Evolutionary conservation across 306 rosid species (phyloP), one percentile per base, ranked within the genome.

Genomic region (Trifolium fragiferum): DNA sequence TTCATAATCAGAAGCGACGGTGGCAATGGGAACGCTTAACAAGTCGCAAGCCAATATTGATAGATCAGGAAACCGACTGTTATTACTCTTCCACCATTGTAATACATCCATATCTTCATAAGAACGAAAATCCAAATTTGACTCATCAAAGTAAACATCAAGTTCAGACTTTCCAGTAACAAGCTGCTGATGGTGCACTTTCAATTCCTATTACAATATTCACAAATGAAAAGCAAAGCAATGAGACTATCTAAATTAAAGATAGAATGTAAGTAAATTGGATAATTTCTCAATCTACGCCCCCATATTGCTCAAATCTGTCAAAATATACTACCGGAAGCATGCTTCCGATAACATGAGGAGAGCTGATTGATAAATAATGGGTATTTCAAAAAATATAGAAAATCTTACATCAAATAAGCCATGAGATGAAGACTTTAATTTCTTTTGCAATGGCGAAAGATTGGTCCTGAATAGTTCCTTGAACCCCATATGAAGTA

Each of bases 141-240:
- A 8, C 44, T 69, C 44, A 8, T 69, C 61, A 10, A 68, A 49
- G 21, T 68, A 46, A 27, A 16, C 30, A 47, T 68, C 61, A 68
- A 68, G 74, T 30, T 47, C 7, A 49, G 59, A 47, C 15, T 68
- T 68, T 68, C 18, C 61, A 30, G 21, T 1, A 14, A 6, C 68
- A 67, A 46, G 41, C 10, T 67, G 40, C 8, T 25, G 23, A 14
- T 27, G 40, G 66, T 60, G 66, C 21, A 27, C 33, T 60, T 60
- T 60, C 43, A 60, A 60, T 60, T 60, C 66, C 66, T 32, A 60
- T 60, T n/a, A n/a, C n/a, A 15, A 32, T n/a, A 60, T 60, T 32
- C 15, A 60, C 43, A 60, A 32, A 23, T 60, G 40, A 30, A 60
- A 60, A 27, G 59, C 20, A 60, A 15, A 60, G 43, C 43, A 30